Evolutionary conservation across 2,329 filamentous ascomycete species (phyloP), one percentile per base, ranked within the genome.

Genomic region (Xylariaceae sp.): DNA sequence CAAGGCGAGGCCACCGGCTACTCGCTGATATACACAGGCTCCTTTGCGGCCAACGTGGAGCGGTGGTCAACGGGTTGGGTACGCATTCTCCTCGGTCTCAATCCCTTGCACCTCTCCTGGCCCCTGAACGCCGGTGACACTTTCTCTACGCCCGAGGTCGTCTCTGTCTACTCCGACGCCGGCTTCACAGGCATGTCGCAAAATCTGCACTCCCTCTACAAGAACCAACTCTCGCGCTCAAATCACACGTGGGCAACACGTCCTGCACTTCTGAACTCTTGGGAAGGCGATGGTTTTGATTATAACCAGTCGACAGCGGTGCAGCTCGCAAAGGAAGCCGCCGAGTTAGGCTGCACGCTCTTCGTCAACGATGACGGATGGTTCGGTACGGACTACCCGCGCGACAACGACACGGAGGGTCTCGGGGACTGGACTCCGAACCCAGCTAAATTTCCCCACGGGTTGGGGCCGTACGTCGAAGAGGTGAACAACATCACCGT

Each of bases 351-450:
- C 1, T 72, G 78, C n/a, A 74, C 76, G 50, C 70, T 85, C 0
- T 80, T 85, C 36, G 82, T 85, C 0, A 73, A 81, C 37, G 82
- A 85, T 35, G 82, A 85, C 47, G 82, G 82, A 3, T 85, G 81
- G 82, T 85, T 85, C 38, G 82, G 82, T 12, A 66, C 71, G n/a
- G 67, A 83, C 27, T 76, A 82, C 48, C 80, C 82, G 1, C 78
- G 82, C 0, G 56, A 75, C 19, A 72, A 74, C 25, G 81, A 84
- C 52, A 67, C 69, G 1, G 68, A 75, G 1, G 81, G 80, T 1
- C 69, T 85, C 0, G 82, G 82, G 5, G 82, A 85, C 64, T 85
- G 82, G 82, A 66, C 70, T 1, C 73, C 72, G 1, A 83, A 85
- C 46, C 73, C 73, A 0, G 65, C 67, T 2, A 73, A 76, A 21